Evolutionary conservation across 2,329 filamentous ascomycete species (phyloP), one percentile per base, ranked within the genome.

Genomic region (Claviceps sp.): DNA sequence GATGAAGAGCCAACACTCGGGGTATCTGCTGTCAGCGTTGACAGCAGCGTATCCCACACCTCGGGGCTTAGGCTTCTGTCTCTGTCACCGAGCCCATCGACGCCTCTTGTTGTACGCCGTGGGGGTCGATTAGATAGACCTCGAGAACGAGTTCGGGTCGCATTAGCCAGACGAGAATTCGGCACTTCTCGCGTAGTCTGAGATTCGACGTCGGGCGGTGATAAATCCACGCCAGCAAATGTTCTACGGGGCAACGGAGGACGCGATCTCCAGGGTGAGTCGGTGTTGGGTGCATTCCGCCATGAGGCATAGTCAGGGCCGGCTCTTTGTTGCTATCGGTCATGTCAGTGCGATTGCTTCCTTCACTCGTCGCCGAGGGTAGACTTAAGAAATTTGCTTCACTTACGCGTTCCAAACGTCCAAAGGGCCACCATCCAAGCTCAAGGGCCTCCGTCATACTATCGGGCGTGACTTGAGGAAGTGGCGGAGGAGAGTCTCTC

Each of bases 1-100:
- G 95, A 95, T 0, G 89, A 95, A 1, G 89, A 90, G 34, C 86
- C 81, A 2, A 81, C 79, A 59, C 86, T 94, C 0, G 89, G 88
- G 2, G 87, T 77, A 64, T 95, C 89, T 0, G 88, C 87, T 0
- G 86, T 84, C 55, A 96, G 77, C 0, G 87, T 94, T 6, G 78
- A 84, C 53, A 89, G 72, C 50, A 96, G 80, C 3, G 83, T 88
- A 54, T 91, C 85, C 90, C 90, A 96, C 1, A 74, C 74, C 51
- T 85, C 84, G 1, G 85, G 84, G 62, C 84, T 89, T n/a, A 88
- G 70, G 65, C 89, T 95, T 59, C 89, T 81, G 56, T 88, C 80
- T 54, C 89, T 85, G 67, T 95, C 89, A 40, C 89, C 89, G 16
- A 95, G 76, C 4, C 89, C 89, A 65, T 94, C 84, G 1, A 85